Evolutionary conservation across 2,329 filamentous ascomycete species (phyloP).

Genomic region (Aspergillus flavus): DNA sequence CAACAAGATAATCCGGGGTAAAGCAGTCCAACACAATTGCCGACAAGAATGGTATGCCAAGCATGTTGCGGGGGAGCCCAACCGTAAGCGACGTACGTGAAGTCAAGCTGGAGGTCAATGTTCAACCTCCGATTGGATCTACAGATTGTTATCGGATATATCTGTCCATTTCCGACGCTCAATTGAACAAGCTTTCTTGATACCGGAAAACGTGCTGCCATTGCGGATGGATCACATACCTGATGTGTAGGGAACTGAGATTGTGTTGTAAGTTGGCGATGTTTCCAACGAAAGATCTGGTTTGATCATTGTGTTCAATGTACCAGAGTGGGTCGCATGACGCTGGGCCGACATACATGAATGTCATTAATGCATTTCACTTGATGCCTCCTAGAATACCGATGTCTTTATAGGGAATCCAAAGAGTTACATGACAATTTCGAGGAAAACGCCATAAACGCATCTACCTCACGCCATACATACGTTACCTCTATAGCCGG

Average conservation of each 20-base stretch:
- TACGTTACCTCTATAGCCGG: neutral
- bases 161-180: neutral
- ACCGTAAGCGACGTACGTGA: neutral
- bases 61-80: neutral
- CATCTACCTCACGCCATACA: neutral
- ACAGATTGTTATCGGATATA: neutral
- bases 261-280: neutral
- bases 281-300: neutral
- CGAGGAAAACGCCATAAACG: neutral
- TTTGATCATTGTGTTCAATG: neutral
- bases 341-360: no score
- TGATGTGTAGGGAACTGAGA: neutral
- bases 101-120: neutral
- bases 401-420: neutral
- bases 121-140: neutral
- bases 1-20: neutral
- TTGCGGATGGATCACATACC: neutral
- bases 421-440: neutral
- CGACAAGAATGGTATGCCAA: neutral
- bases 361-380: no score
- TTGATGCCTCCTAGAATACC: no score
- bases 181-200: neutral
- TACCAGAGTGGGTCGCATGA: no score
- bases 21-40: neutral
- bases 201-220: neutral